Conservation (phyloP, 495 filamentous ascomycete genomes). For the Lasiosphaeria hispida region DNA sequence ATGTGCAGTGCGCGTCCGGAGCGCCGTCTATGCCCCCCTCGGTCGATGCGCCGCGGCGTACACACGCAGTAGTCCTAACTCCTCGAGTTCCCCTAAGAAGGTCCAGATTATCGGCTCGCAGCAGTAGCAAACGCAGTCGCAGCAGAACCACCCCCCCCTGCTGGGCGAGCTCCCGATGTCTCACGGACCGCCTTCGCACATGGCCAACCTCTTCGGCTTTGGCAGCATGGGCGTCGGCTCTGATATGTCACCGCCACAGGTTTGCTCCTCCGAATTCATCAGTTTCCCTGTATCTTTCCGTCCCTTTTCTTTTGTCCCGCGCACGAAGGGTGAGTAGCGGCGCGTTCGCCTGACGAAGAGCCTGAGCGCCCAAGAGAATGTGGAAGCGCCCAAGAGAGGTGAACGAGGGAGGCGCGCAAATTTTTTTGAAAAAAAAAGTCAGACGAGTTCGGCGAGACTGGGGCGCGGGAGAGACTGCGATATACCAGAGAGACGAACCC, state of each 20-base stretch:
- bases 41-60: constrained; percentile 9
- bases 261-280: constrained; percentile 7
- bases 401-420: too few species aligned
- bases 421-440: too few species aligned
- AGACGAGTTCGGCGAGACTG: too few species aligned
- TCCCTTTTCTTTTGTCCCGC: not conserved
- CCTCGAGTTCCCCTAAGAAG: not conserved
- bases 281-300: not conserved
- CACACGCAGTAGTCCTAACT: not conserved
- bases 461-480: not conserved
- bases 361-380: too few species aligned
- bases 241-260: constrained; percentile 15
- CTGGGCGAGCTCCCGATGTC: constrained; percentile 28
- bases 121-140: constrained; percentile 6
- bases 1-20: constrained; percentile 12
- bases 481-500: not conserved
- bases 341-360: too few species aligned
- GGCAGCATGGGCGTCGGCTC: constrained; percentile 10
- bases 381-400: too few species aligned
- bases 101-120: constrained; percentile 12
- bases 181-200: constrained; percentile 32
- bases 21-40: constrained; percentile 14
- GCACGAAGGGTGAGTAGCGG: not conserved
- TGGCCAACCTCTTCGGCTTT: constrained; percentile 29
- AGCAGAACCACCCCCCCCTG: constrained; percentile 4